phyloP scores from a whole-genome alignment of 345 rosid genomes.

The Microthlaspi erraticum region DNA sequence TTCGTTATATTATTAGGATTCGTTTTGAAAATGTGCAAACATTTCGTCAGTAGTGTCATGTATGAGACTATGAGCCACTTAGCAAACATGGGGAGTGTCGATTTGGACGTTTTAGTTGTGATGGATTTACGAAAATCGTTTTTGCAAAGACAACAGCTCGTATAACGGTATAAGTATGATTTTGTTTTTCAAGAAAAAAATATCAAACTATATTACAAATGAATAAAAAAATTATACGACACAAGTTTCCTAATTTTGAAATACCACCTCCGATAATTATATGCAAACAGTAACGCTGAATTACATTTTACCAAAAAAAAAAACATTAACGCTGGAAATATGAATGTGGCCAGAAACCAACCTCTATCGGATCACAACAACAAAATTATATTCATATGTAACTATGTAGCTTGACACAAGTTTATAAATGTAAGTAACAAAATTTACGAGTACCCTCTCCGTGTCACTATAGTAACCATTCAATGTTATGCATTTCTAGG shows the following conservation, averaged over 20 bases:
- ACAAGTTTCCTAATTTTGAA: no score
- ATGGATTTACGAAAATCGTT: no score
- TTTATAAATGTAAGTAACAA: not conserved
- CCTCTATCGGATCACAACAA: conserved; percentile 9
- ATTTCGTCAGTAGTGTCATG: not conserved
- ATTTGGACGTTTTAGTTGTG: not conserved
- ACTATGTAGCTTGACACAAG: conserved; percentile 1
- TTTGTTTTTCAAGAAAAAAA: no score
- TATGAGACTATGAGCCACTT: not conserved
- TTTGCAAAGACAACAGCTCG: no score
- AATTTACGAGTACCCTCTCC: conserved; percentile 2
- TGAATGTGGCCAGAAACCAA: conserved; percentile 14
- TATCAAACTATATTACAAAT: no score
- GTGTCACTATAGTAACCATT: conserved; percentile 40
- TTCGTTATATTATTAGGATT: not conserved
- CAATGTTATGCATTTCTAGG: conserved; percentile 27
- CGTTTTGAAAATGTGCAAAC: not conserved
- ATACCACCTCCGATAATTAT: no score
- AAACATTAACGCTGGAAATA: not conserved
- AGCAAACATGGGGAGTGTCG: not conserved
- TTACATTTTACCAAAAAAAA: no score
- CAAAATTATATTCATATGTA: not conserved
- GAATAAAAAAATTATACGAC: no score
- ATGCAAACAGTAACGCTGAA: no score
- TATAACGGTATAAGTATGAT: no score